Base-by-base conservation (phyloP, 2,329 filamentous ascomycete species). In the Verticillium dahliae region DNA sequence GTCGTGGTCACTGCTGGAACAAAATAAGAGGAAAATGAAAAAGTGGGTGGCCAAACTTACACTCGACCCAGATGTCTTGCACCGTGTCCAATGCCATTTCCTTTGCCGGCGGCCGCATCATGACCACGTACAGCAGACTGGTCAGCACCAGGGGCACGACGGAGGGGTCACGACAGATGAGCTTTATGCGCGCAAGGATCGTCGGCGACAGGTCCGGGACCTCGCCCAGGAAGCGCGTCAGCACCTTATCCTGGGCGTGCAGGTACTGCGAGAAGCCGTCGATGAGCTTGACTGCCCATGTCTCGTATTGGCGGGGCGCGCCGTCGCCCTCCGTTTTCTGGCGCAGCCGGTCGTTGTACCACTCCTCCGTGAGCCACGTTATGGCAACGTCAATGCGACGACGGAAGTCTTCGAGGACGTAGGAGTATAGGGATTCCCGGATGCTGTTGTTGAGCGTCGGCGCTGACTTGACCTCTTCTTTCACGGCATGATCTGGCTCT, bases 351-450 rank as follows among this genome's bases (percentile, higher is more conserved):
- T 98, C 94, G 69, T 93, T 96, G 75, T 97, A 98, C 94, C 95
- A 99, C 76, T 99, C 95, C 74, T 99, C 95, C 68, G 90, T 96
- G 15, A 99, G 82, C 95, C 95, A 99, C 7, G 89, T 88, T 59
- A 98, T 92, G 1, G 92, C 94, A 27, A 95, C 85, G 67, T 96
- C 93, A 65, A 98, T 93, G 54, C 95, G 88, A 65, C 85, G 88
- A 60, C 94, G 87, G 76, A 97, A 99, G 72, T 98, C 94, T 65
- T 96, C 92, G 65, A 98, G 85, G 57, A 98, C 85, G 72, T 96
- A 97, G 60, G 85, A 83, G 74, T 92, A 95, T 1, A 99, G 79
- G 7, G 86, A 82, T 67, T 96, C 90, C 59, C 95, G 86, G 66
- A 98, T 92, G 6, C 83, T 83, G 69, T 90, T 84, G 67, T 83